phyloP scores from a whole-genome alignment of 495 filamentous ascomycete genomes.

The Aspergillus nidulans region DNA sequence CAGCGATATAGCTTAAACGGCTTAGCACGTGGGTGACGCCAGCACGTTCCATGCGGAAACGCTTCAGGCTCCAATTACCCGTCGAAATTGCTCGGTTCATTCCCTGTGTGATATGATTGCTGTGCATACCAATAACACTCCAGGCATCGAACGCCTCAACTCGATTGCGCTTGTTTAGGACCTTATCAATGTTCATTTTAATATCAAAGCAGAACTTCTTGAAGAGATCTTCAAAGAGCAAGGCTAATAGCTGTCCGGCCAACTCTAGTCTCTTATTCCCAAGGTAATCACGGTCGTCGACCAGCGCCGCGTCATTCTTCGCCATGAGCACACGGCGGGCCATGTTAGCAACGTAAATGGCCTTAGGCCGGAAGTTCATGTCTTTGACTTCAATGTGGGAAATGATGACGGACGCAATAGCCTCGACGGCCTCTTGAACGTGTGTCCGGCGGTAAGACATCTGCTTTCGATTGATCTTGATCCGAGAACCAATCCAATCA shows the following conservation, averaged over 20 bases:
- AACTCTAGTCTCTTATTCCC: slow-evolving; percentile 95
- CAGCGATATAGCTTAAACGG: slow-evolving; percentile 91
- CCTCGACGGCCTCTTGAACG: slow-evolving; percentile 85
- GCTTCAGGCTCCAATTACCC: slow-evolving; percentile 94
- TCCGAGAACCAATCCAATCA: slow-evolving; percentile 79
- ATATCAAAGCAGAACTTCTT: slow-evolving; percentile 86
- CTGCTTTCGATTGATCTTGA: slow-evolving; percentile 74
- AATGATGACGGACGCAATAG: slow-evolving; percentile 83
- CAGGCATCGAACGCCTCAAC: slow-evolving; percentile 82
- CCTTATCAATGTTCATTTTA: slow-evolving; percentile 88
- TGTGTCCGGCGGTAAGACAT: slow-evolving; percentile 58
- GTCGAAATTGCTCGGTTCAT: slow-evolving; percentile 93
- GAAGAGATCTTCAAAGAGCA: slow-evolving; percentile 96
- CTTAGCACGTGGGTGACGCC: slow-evolving; percentile 96
- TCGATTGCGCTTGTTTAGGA: slow-evolving; percentile 82
- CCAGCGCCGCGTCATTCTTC: slow-evolving; percentile 75
- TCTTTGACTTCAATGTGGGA: slow-evolving; percentile 88
- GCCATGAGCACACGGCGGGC: slow-evolving; percentile 90
- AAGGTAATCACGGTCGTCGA: slow-evolving; percentile 96
- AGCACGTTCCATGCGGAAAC: slow-evolving; percentile 97
- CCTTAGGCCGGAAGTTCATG: slow-evolving; percentile 91
- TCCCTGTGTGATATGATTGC: slow-evolving; percentile 77
- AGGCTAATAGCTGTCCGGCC: slow-evolving; percentile 88
- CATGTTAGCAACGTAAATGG: slow-evolving; percentile 95
- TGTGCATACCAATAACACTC: slow-evolving; percentile 68